These are phyloP conservation scores for Neonectria ditissima DNA, from an alignment of 2,329 filamentous ascomycete genomes.

Conservation along the genomic window DNA sequence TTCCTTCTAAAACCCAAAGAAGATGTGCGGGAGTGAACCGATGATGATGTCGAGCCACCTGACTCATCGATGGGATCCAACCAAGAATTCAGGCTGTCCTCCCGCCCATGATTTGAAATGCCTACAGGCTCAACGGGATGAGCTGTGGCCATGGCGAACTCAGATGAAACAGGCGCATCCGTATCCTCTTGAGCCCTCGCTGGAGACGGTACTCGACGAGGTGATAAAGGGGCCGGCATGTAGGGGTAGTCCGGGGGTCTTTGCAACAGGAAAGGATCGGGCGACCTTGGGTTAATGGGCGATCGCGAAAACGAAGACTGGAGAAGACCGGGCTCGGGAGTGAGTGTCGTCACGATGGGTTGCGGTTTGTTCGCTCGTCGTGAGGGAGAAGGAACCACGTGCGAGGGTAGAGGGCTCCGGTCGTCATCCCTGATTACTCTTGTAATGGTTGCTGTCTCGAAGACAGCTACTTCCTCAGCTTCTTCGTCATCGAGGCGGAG, in stretches of 20 bases:
- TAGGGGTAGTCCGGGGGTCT: conserved; percentile 67
- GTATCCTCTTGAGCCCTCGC: conserved; percentile 40
- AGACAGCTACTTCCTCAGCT: conserved; percentile 58
- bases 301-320: conserved; percentile 68
- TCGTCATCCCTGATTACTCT: conserved; percentile 54
- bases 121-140: conserved; percentile 22
- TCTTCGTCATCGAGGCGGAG: conserved; percentile 52
- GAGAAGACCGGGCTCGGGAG: conserved; percentile 50
- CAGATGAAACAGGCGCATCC: conserved; percentile 48
- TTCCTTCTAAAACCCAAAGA: conserved; percentile 76
- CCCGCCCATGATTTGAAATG: conserved; percentile 61
- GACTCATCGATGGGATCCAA: conserved; percentile 95
- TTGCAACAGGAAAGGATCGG: conserved; percentile 55
- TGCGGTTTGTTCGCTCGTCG: conserved; percentile 43
- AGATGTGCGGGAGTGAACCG: conserved; percentile 83
- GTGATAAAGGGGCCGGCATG: conserved; percentile 79
- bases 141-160: conserved; percentile 48
- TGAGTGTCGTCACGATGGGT: conserved; percentile 40
- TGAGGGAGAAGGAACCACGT: conserved; percentile 39
- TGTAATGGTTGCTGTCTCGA: conserved; percentile 65
- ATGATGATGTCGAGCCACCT: conserved; percentile 81
- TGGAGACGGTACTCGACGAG: conserved; percentile 67
- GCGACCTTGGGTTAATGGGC: conserved; percentile 48
- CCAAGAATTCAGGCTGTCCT: conserved; percentile 86
- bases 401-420: conserved; percentile 34